phyloP scores from a whole-genome alignment of 108 stramenopile species.

The Bacterosira constricta region DNA sequence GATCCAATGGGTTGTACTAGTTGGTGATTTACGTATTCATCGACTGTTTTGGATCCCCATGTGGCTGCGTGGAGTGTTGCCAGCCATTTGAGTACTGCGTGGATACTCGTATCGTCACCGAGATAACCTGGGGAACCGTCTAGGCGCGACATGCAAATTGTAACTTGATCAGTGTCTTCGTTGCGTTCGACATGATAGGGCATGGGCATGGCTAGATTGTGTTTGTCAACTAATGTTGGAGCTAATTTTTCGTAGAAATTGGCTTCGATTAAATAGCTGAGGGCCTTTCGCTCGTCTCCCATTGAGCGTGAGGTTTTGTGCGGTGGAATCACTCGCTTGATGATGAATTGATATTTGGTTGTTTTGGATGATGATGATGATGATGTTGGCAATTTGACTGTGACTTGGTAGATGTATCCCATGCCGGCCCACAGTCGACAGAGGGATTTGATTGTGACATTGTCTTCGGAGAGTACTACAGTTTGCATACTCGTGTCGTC shows the following conservation, averaged over 20 bases:
- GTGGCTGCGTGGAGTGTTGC: conserved; percentile 70
- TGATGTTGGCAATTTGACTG: background rate
- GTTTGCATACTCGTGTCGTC: background rate
- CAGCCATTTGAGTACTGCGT: conserved; percentile 52
- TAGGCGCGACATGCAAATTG: conserved; percentile 51
- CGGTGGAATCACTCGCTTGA: conserved; percentile 59
- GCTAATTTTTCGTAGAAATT: conserved; percentile 66
- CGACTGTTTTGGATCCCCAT: conserved; percentile 53
- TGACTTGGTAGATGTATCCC: conserved; percentile 68
- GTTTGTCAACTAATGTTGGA: conserved; percentile 7
- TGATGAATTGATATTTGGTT: conserved; percentile 28
- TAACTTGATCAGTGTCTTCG: conserved; percentile 22
- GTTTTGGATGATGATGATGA: background rate
- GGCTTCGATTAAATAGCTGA: conserved; percentile 68
- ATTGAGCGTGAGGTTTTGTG: conserved; percentile 23
- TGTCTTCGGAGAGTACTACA: background rate
- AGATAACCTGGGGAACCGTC: conserved; percentile 16
- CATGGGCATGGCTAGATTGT: conserved; percentile 24
- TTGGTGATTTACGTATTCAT: conserved; percentile 21
- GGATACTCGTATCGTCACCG: background rate
- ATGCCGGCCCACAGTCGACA: conserved; percentile 50
- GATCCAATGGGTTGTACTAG: conserved; percentile 60
- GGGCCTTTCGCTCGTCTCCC: conserved; percentile 73
- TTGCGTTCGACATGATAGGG: conserved; percentile 57
- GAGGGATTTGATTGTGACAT: background rate